Evolutionary conservation across 306 rosid species (phyloP).

Genomic region (Quercus mongolica): DNA sequence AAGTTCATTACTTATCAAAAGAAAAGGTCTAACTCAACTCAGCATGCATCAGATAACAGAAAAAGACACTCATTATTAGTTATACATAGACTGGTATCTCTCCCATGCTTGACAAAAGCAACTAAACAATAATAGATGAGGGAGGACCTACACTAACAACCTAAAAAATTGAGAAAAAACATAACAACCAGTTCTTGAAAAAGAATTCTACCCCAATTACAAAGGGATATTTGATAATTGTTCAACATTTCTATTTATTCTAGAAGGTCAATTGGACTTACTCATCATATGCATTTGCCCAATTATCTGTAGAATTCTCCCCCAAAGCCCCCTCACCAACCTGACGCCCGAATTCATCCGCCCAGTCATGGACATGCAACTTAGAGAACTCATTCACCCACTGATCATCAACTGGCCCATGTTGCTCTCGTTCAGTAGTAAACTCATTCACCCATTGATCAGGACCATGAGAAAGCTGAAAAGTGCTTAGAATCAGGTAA

Average conservation of each 20-base stretch:
- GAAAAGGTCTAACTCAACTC: background rate
- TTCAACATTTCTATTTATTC: background rate
- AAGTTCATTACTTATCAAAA: background rate
- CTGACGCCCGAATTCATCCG: conserved; percentile 82
- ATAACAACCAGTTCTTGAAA: background rate
- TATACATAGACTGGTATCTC: background rate
- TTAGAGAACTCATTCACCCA: conserved; percentile 95
- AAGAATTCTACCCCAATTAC: background rate
- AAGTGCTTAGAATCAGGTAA: conserved; percentile 26
- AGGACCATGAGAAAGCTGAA: conserved; percentile 61
- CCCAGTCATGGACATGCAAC: conserved; percentile 86
- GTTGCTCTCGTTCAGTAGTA: conserved; percentile 43
- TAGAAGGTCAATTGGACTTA: conserved; percentile 39
- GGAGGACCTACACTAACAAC: background rate
- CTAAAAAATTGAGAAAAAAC: background rate
- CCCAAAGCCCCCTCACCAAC: conserved; percentile 70
- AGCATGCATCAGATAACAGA: background rate
- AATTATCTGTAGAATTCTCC: conserved; percentile 55
- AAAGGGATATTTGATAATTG: background rate
- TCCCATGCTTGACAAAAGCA: background rate
- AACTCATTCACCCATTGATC: conserved; percentile 87
- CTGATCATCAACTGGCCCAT: conserved; percentile 58
- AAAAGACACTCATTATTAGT: background rate
- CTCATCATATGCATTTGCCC: conserved; percentile 92
- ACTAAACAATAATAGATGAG: background rate